A percentile compares a stretch with the other conserved stretches of the same genome.
These are phyloP conservation scores for Metschnikowia similis DNA, from an alignment of 805 yeast species.

Conservation along the genomic window DNA sequence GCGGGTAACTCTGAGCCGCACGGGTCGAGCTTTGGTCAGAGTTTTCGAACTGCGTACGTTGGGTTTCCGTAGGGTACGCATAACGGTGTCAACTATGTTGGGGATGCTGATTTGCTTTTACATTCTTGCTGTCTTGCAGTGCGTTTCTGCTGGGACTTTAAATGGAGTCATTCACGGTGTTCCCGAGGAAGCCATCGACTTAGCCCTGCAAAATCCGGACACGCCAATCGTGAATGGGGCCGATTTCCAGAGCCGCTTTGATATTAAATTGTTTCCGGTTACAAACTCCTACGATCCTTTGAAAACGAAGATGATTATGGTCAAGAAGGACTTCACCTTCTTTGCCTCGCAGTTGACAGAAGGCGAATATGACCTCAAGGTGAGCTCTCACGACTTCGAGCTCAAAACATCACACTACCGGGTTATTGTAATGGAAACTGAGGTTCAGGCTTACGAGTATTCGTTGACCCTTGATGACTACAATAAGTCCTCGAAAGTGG, in stretches of 20 bases:
- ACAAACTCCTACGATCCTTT: background rate
- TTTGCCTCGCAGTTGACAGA: slow-evolving; percentile 17
- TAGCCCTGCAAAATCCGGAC: slow-evolving; percentile 3
- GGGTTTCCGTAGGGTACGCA: background rate
- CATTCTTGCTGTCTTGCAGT: background rate
- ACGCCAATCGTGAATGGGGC: slow-evolving; percentile 29
- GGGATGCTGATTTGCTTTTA: background rate
- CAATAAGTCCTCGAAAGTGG: slow-evolving; percentile 18
- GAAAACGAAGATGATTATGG: slow-evolving; percentile 8
- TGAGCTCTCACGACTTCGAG: slow-evolving; percentile 35
- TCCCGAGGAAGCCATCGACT: slow-evolving; percentile 22
- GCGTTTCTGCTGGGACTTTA: background rate
- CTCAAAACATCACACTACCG: slow-evolving; percentile 24
- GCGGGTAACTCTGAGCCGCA: slow-evolving; percentile 24
- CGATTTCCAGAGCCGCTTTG: slow-evolving; percentile 31
- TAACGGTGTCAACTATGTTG: background rate
- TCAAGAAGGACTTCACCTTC: slow-evolving; percentile 26
- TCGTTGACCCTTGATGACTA: slow-evolving; percentile 13
- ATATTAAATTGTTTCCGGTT: slow-evolving; percentile 19
- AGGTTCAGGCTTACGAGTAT: slow-evolving; percentile 23
- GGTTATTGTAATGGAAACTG: slow-evolving; percentile 21
- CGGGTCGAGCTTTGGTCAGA: background rate
- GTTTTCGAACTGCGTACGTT: too few species aligned
- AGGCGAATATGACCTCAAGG: slow-evolving; percentile 33
- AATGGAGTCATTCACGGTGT: slow-evolving; percentile 10